Percentiles rank a stretch among this genome's conserved stretches.
Evolutionary conservation across 208 protist genomes (phyloP).

Genomic region (Balamuthia mandrillaris): DNA sequence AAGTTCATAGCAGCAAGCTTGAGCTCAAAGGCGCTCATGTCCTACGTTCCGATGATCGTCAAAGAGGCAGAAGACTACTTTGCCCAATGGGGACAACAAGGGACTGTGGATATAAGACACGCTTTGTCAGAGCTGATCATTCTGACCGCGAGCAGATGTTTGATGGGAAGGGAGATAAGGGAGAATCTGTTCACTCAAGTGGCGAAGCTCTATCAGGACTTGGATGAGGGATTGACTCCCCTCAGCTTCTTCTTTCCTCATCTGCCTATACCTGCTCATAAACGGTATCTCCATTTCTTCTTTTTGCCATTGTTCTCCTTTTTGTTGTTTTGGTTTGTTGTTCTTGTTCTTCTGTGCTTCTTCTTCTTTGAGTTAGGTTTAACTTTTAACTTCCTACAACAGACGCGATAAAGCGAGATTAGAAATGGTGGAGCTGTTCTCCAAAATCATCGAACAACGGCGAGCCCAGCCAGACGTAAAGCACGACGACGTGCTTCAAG

Average conservation of each 20-base stretch:
- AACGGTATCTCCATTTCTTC: not conserved
- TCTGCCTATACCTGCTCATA: constrained; percentile 74
- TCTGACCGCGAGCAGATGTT: constrained; percentile 84
- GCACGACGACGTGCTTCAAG: constrained; percentile 61
- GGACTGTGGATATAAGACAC: constrained; percentile 75
- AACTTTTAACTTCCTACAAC: not conserved
- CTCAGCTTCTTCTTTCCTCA: constrained; percentile 79
- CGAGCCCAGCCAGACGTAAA: constrained; percentile 46
- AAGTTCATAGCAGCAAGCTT: constrained; percentile 22
- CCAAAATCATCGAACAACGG: constrained; percentile 79
- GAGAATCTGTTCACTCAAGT: constrained; percentile 77
- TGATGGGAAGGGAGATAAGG: constrained; percentile 85
- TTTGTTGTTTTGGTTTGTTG: not conserved
- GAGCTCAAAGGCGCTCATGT: constrained; percentile 19
- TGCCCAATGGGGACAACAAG: constrained; percentile 36
- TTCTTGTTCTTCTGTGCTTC: not conserved
- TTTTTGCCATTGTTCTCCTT: constrained; percentile 5
- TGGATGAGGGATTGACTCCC: constrained; percentile 81
- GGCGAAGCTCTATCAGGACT: constrained; percentile 76
- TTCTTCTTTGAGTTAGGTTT: not conserved
- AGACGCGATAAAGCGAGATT: constrained; percentile 76
- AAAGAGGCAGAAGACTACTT: constrained; percentile 50
- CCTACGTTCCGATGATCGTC: constrained; percentile 50
- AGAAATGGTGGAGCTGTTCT: constrained; percentile 81
- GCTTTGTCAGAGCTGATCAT: constrained; percentile 87